These are phyloP conservation scores for Orbilia ellipsospora DNA, from an alignment of 2,329 filamentous ascomycete species.

Conservation along the genomic window DNA sequence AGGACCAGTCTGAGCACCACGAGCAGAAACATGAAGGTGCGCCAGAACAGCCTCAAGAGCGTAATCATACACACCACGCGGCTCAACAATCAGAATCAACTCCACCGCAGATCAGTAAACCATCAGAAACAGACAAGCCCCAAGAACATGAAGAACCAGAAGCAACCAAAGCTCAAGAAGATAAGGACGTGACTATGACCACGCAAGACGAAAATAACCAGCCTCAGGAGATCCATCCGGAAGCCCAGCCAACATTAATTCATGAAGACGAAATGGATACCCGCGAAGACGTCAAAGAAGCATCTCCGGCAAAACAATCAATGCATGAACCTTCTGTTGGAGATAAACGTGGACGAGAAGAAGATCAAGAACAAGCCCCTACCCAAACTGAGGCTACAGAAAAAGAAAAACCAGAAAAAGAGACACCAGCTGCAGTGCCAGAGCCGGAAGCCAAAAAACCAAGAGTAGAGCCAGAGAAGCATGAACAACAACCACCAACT, in stretches of 20 bases:
- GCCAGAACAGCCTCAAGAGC: constrained; percentile 29
- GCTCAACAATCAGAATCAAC: background rate
- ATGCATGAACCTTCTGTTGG: constrained; percentile 28
- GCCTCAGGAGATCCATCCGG: constrained; percentile 1
- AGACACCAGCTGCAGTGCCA: constrained; percentile 6
- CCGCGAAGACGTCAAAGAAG: constrained; percentile 23
- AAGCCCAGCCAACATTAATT: constrained; percentile 3
- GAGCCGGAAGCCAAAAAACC: constrained; percentile 44
- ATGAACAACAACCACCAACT: background rate
- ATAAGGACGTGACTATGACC: background rate
- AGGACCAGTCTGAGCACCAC: constrained; percentile 22
- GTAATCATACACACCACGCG: constrained; percentile 7
- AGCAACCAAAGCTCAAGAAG: too few relatives aligned
- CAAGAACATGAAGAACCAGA: constrained; percentile 10
- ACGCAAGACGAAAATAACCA: background rate
- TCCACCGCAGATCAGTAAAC: too few relatives aligned
- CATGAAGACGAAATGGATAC: constrained; percentile 32
- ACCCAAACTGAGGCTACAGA: background rate
- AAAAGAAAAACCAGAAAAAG: constrained; percentile 1
- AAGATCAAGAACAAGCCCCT: constrained; percentile 5
- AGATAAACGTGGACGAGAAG: constrained; percentile 35
- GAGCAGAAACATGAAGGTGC: constrained; percentile 27
- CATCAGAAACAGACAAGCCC: too few relatives aligned
- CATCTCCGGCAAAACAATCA: constrained; percentile 27
- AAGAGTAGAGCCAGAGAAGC: constrained; percentile 27